A percentile compares a stretch with the other conserved stretches of the same genome.
Conservation (phyloP, 805 yeast genomes). For the Metschnikowia henanensis region DNA sequence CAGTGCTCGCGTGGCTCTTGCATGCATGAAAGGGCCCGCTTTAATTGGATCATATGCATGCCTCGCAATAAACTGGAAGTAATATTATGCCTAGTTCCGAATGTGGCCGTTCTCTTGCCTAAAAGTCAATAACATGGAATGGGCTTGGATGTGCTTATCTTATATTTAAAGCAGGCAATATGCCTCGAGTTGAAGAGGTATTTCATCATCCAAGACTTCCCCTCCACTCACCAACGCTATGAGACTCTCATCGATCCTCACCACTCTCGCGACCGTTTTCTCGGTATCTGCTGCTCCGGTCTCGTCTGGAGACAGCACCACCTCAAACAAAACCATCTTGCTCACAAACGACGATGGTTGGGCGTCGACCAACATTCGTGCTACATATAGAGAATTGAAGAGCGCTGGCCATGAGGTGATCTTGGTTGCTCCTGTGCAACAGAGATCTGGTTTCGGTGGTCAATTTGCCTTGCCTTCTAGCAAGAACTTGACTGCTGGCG, state of each 20-base stretch:
- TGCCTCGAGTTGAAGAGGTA: not conserved
- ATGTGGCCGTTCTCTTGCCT: not conserved
- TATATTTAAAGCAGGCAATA: not conserved
- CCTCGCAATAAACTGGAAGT: not conserved
- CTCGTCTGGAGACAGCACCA: slow-evolving; percentile 17
- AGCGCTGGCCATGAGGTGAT: slow-evolving; percentile 22
- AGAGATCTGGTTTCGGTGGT: slow-evolving; percentile 35
- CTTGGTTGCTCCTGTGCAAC: slow-evolving; percentile 21
- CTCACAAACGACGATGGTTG: slow-evolving; percentile 59
- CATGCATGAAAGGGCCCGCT: slow-evolving; percentile 1
- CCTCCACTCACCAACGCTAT: not conserved
- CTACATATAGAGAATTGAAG: slow-evolving; percentile 45
- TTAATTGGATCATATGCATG: not conserved
- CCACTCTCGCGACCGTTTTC: slow-evolving; percentile 16
- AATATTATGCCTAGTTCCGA: slow-evolving; percentile 1
- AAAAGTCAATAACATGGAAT: not conserved
- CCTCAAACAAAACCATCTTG: slow-evolving; percentile 40
- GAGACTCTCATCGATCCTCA: slow-evolving; percentile 15
- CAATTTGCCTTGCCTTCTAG: slow-evolving; percentile 45
- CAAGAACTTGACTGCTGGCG: slow-evolving; percentile 41
- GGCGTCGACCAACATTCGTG: slow-evolving; percentile 57
- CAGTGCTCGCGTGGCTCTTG: not conserved
- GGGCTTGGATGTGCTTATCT: not conserved
- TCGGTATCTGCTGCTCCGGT: slow-evolving; percentile 26
- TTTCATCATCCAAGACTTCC: not conserved